Base-by-base conservation (phyloP, 2,329 filamentous ascomycete species). In the Talaromyces amestolkiae region DNA sequence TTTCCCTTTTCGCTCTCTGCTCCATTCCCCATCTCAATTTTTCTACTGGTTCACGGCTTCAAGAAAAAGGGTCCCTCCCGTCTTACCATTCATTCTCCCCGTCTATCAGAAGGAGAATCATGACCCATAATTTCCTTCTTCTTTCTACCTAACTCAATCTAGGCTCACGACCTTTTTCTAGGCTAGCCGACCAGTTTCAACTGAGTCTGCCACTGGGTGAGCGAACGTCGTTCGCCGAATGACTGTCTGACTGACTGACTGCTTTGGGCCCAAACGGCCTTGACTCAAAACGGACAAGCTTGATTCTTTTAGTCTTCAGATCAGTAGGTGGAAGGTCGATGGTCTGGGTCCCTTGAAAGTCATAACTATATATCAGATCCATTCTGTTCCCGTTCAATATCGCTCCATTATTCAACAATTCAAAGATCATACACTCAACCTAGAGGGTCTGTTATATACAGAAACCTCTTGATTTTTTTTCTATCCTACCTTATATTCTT, bases 361-460 rank as follows among this genome's bases (percentile, higher is more conserved):
- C 56, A 59, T 59, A 59, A 59, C 51, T 65, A 61, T 62, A 59
- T 41, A 68, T 64, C 51, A 65, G 61, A 63, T 63, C 67, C 49
- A 22, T 63, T 66, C 65, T 67, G 66, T 65, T 64, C 62, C 60
- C 60, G 60, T 43, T 51, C 13, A 45, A 37, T 60, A 54, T 63
- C 31, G 41, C 43, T 59, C 54, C 22, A 56, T 37, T 22, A 59
- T 41, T 58, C 22, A 59, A 45, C 56, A 41, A 59, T 45, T 31
- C 56, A 59, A 24, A 39, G 19, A 43, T 43, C 56, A 59, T 59
- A 59, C 24, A 59, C 8, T 45, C 39, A 33, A 27, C 19, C 17
- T 31, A 37, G 37, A 43, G 37, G 39, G 15, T 41, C 56, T 45
- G 56, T 59, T 31, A 27, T 24, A 58, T 43, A 59, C 39, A 59